phyloP scores from a whole-genome alignment of 306 rosid species.

The Pyrus pyrifolia region DNA sequence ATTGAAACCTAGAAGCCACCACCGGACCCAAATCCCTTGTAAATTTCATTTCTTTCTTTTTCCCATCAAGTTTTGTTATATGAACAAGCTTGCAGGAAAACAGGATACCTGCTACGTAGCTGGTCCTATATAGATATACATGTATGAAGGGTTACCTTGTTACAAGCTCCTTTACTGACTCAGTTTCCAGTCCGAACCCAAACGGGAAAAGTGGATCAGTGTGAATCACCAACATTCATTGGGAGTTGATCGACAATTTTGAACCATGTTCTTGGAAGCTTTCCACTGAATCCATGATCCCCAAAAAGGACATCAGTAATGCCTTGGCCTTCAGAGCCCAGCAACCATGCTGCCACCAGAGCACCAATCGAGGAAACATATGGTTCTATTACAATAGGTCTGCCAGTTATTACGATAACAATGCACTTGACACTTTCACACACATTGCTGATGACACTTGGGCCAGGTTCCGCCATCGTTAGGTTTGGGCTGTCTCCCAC shows the following conservation, averaged over 20 bases:
- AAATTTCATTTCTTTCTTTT: not conserved
- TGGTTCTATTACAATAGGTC: no score
- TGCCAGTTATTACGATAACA: no score
- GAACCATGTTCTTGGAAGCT: constrained; percentile 92
- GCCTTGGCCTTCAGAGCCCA: constrained; percentile 88
- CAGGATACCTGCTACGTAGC: no score
- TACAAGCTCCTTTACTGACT: constrained; percentile 58
- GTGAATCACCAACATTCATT: constrained; percentile 74
- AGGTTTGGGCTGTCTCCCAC: no score
- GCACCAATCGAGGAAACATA: no score
- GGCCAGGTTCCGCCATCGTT: no score
- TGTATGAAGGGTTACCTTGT: constrained; percentile 40
- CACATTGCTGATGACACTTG: no score
- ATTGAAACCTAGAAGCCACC: not conserved
- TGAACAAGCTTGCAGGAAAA: no score
- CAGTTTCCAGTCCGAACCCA: constrained; percentile 65
- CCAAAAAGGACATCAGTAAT: constrained; percentile 79
- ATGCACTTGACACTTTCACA: no score
- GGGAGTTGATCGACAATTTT: constrained; percentile 82
- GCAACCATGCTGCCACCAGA: constrained; percentile 91
- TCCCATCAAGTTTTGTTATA: no score
- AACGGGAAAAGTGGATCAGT: constrained; percentile 93
- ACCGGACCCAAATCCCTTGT: not conserved
- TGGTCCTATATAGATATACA: not conserved
- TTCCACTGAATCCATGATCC: constrained; percentile 78